Evolutionary conservation across 2,329 filamentous ascomycete genomes (phyloP).

Genomic region (Alternaria novae-zelandiae): DNA sequence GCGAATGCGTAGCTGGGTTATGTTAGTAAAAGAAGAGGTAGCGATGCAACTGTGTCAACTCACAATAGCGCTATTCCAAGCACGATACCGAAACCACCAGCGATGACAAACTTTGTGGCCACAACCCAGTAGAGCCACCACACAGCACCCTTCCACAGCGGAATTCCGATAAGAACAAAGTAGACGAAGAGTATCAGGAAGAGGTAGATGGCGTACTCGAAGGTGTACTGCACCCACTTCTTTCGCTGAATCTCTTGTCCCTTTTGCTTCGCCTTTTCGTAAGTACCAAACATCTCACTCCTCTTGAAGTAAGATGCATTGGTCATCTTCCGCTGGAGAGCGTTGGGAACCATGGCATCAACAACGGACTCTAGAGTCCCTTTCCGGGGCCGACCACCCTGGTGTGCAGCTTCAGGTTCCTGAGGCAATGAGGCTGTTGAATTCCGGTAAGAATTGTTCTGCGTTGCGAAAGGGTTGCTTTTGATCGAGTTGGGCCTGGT

Average conservation of each 20-base stretch:
- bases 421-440: conserved; percentile 1
- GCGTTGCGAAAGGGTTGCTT: conserved; percentile 11
- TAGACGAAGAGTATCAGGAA: conserved; percentile 50
- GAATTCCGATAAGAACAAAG: conserved; percentile 55
- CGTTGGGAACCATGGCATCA: conserved; percentile 22
- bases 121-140: conserved; percentile 15
- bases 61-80: conserved; percentile 28
- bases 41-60: conserved; percentile 43
- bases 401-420: conserved; percentile 13
- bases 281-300: conserved; percentile 26
- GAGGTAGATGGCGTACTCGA: conserved; percentile 50
- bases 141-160: conserved; percentile 54
- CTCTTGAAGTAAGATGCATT: conserved; percentile 21
- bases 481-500: conserved; percentile 16
- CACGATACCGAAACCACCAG: conserved; percentile 52
- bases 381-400: conserved; percentile 11
- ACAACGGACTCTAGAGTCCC: conserved; percentile 25
- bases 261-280: conserved; percentile 33
- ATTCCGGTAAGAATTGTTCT: neutral
- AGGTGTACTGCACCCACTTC: conserved; percentile 45
- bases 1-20: conserved; percentile 29
- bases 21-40: conserved; percentile 15
- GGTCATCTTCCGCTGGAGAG: conserved; percentile 22
- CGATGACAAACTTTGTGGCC: conserved; percentile 48
- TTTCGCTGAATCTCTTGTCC: conserved; percentile 35